Percentiles rank a stretch among this genome's conserved stretches.
These are phyloP conservation scores for Pseudognaphalium luteoalbum DNA, from an alignment of 129 eudicot genomes.

Conservation along the genomic window DNA sequence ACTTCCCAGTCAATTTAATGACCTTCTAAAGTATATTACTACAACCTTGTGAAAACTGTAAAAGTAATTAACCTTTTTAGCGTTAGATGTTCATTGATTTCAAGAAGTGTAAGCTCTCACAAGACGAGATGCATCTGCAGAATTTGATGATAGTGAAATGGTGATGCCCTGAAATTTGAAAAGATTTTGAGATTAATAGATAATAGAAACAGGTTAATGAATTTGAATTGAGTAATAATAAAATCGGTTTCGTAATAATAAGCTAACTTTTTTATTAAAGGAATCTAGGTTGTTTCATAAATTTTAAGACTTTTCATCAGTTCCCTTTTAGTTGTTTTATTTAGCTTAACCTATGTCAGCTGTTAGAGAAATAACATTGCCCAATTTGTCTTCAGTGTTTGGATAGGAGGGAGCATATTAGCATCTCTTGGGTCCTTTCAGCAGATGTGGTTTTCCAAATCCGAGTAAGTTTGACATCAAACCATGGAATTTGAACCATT, in stretches of 20 bases:
- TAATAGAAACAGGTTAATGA: no score
- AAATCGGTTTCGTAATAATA: no score
- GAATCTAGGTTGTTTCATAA: neutral
- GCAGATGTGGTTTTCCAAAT: slow-evolving; percentile 99
- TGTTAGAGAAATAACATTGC: neutral
- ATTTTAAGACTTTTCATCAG: neutral
- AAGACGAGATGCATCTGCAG: no score
- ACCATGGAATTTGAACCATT: neutral
- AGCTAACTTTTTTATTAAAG: no score
- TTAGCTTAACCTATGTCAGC: neutral
- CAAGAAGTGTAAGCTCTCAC: neutral
- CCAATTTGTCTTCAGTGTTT: slow-evolving; percentile 51
- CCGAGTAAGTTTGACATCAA: slow-evolving; percentile 65
- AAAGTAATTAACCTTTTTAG: neutral
- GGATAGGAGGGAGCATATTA: slow-evolving; percentile 98
- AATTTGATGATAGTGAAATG: no score
- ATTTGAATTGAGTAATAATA: no score
- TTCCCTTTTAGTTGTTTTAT: neutral
- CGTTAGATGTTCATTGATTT: neutral
- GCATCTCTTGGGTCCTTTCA: slow-evolving; percentile 99
- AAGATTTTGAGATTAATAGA: no score
- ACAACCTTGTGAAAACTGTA: neutral
- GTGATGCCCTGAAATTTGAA: no score
- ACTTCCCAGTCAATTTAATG: neutral
- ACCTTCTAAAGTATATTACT: no score